These are phyloP conservation scores for Leccinum sublutescens DNA, from an alignment of 768 basidiomycete genomes.

Conservation along the genomic window DNA sequence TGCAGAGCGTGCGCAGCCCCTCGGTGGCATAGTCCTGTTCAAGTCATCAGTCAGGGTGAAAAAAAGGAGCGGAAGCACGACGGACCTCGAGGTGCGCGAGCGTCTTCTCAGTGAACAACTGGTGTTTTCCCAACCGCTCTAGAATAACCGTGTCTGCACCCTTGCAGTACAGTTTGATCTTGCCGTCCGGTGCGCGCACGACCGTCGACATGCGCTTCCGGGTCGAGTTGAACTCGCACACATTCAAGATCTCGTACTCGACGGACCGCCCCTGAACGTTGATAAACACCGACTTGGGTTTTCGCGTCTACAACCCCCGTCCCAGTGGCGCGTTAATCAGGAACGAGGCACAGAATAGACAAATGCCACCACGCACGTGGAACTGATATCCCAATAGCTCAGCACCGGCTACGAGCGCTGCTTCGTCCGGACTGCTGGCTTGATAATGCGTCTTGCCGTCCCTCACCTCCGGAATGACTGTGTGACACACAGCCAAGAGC, in stretches of 20 bases:
- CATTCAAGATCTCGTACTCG: conserved; percentile 91
- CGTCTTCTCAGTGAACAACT: conserved; percentile 83
- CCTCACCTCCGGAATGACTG: conserved; percentile 91
- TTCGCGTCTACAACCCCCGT: conserved; percentile 68
- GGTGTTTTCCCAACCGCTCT: conserved; percentile 84
- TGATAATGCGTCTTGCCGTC: conserved; percentile 92
- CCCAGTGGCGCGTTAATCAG: not conserved
- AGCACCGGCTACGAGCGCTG: conserved; percentile 91
- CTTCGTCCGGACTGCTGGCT: conserved; percentile 97
- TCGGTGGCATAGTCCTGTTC: conserved; percentile 92
- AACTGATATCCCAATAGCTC: conserved; percentile 92
- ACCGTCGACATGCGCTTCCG: conserved; percentile 98
- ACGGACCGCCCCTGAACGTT: conserved; percentile 66
- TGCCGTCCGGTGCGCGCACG: conserved; percentile 81
- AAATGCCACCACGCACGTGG: conserved; percentile 58
- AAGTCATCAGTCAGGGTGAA: not conserved
- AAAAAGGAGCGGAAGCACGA: not conserved
- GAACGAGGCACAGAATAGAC: not conserved
- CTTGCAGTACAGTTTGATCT: conserved; percentile 94
- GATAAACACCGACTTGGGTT: conserved; percentile 94
- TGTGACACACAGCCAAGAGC: conserved; percentile 93
- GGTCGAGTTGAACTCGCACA: conserved; percentile 98
- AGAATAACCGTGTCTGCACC: conserved; percentile 98
- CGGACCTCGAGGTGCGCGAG: conserved; percentile 84
- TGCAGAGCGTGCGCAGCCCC: conserved; percentile 90